Conservation (phyloP, 495 filamentous ascomycete genomes). For the Aspergillus campestris region DNA sequence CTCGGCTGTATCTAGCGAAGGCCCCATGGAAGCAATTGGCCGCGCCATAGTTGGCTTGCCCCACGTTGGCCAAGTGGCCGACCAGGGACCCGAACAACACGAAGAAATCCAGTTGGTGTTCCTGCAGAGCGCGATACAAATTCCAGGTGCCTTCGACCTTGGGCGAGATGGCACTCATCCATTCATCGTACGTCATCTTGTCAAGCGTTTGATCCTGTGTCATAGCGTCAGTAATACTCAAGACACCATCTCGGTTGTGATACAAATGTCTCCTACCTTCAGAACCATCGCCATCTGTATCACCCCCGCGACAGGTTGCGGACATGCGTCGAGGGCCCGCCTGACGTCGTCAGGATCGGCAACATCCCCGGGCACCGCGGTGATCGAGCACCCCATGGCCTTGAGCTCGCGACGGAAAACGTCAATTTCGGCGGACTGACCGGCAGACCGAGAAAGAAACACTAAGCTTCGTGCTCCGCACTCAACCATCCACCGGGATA, state of each 20-base stretch:
- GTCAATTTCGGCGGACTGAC: background rate
- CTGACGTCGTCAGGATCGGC: slow-evolving; percentile 9
- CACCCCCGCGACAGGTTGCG: slow-evolving; percentile 20
- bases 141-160: slow-evolving; percentile 45
- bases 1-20: slow-evolving; percentile 21
- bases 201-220: slow-evolving; percentile 20
- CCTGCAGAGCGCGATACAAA: slow-evolving; percentile 43
- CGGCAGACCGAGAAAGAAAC: slow-evolving; percentile 28
- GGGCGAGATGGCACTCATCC: slow-evolving; percentile 23
- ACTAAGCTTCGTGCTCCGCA: slow-evolving; percentile 48
- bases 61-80: slow-evolving; percentile 20
- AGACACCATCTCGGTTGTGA: background rate
- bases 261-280: background rate
- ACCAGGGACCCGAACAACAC: slow-evolving; percentile 31
- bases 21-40: slow-evolving; percentile 29
- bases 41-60: slow-evolving; percentile 29
- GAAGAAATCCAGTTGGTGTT: slow-evolving; percentile 40
- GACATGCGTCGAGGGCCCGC: slow-evolving; percentile 2
- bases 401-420: slow-evolving; percentile 32
- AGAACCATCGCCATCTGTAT: slow-evolving; percentile 31
- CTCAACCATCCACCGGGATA: slow-evolving; percentile 49
- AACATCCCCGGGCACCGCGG: slow-evolving; percentile 17
- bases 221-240: background rate
- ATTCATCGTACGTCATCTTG: slow-evolving; percentile 36
- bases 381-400: slow-evolving; percentile 13